phyloP scores from a whole-genome alignment of 1,284 basidiomycete species.

The Marasmius oreades region DNA sequence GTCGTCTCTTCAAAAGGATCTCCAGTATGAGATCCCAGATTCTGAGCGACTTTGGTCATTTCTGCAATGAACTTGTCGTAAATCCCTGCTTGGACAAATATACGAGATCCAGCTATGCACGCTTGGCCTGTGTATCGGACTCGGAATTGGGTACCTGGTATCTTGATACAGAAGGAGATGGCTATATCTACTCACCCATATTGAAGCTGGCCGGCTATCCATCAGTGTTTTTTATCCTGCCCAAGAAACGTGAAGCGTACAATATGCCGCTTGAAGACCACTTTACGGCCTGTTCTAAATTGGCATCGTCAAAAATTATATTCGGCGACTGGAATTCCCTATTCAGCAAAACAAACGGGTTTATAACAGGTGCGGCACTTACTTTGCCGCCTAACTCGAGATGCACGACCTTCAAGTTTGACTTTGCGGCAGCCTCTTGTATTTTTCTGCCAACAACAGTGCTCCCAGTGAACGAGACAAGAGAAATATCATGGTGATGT shows the following conservation, averaged over 20 bases:
- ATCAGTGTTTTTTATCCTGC: background rate
- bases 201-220: background rate
- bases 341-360: background rate
- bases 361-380: constrained; percentile 57
- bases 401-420: constrained; percentile 67
- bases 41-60: constrained; percentile 41
- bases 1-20: constrained; percentile 72
- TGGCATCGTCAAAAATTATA: constrained; percentile 57
- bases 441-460: constrained; percentile 64
- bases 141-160: too few relatives aligned
- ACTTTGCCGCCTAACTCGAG: constrained; percentile 84
- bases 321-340: background rate
- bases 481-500: constrained; percentile 42
- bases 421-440: constrained; percentile 58
- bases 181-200: background rate
- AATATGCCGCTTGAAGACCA: constrained; percentile 83
- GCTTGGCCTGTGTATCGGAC: constrained; percentile 54
- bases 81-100: constrained; percentile 79
- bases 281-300: constrained; percentile 74
- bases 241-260: constrained; percentile 36
- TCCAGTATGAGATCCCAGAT: constrained; percentile 42
- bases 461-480: constrained; percentile 44
- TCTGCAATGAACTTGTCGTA: constrained; percentile 71
- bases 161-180: background rate
- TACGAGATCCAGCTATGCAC: constrained; percentile 80